Base-by-base conservation (phyloP, 208 protist genomes). In the Angomonas ambiguus region DNA sequence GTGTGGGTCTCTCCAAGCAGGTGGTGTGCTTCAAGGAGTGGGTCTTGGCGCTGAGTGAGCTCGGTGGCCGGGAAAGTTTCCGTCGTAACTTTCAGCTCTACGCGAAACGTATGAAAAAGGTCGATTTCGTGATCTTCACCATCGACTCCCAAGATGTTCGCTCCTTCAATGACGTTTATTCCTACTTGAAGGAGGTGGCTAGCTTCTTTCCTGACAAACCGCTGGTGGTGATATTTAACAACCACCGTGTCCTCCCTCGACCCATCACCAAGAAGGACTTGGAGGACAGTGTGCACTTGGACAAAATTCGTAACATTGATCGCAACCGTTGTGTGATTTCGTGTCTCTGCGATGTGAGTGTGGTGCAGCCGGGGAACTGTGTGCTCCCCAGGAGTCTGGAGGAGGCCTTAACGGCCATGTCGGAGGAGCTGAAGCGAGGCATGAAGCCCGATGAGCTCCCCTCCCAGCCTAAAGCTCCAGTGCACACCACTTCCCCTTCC, bases 31-130 rank as follows among this genome's bases (percentile, higher is more conserved):
- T 92, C 71, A 66, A 91, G 56, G 74, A 92, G 66, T 95, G 90
- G 90, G 83, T 95, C 27, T 81, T 92, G 60, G 72, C 73, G 0
- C 70, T 91, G 38, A 59, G 88, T 57, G 90, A 95, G 73, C 77
- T 95, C 34, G 90, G 90, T 32, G 90, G 90, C 13, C 84, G 87
- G n/a, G 85, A 87, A 48, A 88, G 78, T 64, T 93, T 93, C 53
- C 80, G 90, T 48, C 69, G 67, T 5, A 93, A 93, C 68, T 95
- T 84, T 85, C 61, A 60, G 32, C 85, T 89, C 77, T 95, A 93
- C 68, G 67, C 80, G 13, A 53, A 64, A 1, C 82, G 80, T n/a
- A 76, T 91, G 53, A 69, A 82, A 55, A 62, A 60, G 62, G 69
- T 93, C n/a, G 63, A 93, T 72, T 92, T 91, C 59, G 31, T 95